Percentiles rank a stretch among this genome's conserved stretches.
Evolutionary conservation across 2,329 filamentous ascomycete genomes (phyloP).

Genomic region (Ceratocystis cacaofunesta): DNA sequence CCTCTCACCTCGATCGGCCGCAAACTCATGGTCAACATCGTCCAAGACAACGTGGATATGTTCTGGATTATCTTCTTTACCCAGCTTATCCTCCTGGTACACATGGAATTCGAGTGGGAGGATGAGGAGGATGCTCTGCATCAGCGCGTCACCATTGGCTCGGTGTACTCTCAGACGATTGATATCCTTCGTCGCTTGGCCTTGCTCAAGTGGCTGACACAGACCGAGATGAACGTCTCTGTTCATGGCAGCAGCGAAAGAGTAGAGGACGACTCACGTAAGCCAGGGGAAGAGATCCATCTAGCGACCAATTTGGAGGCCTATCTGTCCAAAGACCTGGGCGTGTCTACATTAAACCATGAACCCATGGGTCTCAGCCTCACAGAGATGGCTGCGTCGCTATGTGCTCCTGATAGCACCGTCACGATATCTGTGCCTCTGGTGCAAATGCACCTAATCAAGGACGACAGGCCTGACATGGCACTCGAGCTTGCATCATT

Average conservation of each 20-base stretch:
- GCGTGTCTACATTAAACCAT: slow-evolving; percentile 36
- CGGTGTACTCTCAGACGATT: slow-evolving; percentile 55
- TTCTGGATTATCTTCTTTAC: slow-evolving; percentile 65
- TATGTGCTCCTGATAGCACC: slow-evolving; percentile 49
- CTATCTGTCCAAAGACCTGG: slow-evolving; percentile 48
- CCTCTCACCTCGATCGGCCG: slow-evolving; percentile 62
- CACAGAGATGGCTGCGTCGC: slow-evolving; percentile 51
- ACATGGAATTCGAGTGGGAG: slow-evolving; percentile 73
- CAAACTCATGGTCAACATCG: slow-evolving; percentile 57
- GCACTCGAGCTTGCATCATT: slow-evolving; percentile 43
- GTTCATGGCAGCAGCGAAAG: slow-evolving; percentile 27
- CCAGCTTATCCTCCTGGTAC: slow-evolving; percentile 66
- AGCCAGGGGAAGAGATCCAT: slow-evolving; percentile 31
- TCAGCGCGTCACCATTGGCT: slow-evolving; percentile 47
- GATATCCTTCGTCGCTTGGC: slow-evolving; percentile 58
- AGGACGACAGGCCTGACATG: slow-evolving; percentile 44
- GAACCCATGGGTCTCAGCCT: slow-evolving; percentile 43
- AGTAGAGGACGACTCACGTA: slow-evolving; percentile 26
- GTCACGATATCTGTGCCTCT: slow-evolving; percentile 47
- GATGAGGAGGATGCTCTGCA: slow-evolving; percentile 52
- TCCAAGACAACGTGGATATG: slow-evolving; percentile 62
- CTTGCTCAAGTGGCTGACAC: slow-evolving; percentile 55
- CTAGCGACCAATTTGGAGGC: slow-evolving; percentile 33
- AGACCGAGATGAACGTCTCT: slow-evolving; percentile 40
- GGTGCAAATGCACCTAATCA: slow-evolving; percentile 47